Evolutionary conservation across 805 yeast genomes (phyloP), one percentile per base, ranked within the genome.

Genomic region (Metschnikowia noctiluminum): DNA sequence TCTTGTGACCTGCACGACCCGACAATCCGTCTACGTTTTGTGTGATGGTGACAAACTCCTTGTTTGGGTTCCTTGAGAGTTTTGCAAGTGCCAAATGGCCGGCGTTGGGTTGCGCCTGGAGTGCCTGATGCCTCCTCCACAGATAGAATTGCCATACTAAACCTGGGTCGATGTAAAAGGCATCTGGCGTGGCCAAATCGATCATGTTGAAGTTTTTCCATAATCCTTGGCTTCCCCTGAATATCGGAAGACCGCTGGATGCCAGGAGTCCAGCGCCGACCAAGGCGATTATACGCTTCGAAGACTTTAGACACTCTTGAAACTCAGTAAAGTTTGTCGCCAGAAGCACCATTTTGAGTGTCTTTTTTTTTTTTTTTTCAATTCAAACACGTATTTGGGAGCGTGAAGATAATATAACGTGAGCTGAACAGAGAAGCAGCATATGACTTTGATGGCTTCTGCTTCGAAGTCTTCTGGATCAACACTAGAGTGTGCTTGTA

Each of bases 121-220:
- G 68, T 0, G 96, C 91, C 42, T 71, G 71, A 41, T 68, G 74
- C 40, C 97, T 63, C 52, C 95, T 68, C 63, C 81, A 80, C 5
- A 89, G 74, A 64, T 90, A 89, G 59, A 87, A 89, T 61, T 87
- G 92, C 97, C 97, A 89, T 7, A 90, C 96, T 9, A 89, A 71
- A 0, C 88, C 87, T 0, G 97, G 96, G 61, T 89, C 91, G 15
- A 73, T 71, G 50, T 82, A 79, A 63, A 90, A 89, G 6, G 96
- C 96, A 61, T 89, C 96, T 0, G 96, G 96, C 0, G 96, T 89
- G 7, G 96, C 96, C 39, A 90, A 71, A 60, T 89, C 96, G 40
- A 87, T 83, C 57, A 90, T 82, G 45, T 85, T 85, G 67, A 80
- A 85, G 52, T 81, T 81, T 51, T 80, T 75, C 96, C 96, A 89